Conservation (phyloP, 1,284 basidiomycete genomes). For the Pascua sp. region DNA sequence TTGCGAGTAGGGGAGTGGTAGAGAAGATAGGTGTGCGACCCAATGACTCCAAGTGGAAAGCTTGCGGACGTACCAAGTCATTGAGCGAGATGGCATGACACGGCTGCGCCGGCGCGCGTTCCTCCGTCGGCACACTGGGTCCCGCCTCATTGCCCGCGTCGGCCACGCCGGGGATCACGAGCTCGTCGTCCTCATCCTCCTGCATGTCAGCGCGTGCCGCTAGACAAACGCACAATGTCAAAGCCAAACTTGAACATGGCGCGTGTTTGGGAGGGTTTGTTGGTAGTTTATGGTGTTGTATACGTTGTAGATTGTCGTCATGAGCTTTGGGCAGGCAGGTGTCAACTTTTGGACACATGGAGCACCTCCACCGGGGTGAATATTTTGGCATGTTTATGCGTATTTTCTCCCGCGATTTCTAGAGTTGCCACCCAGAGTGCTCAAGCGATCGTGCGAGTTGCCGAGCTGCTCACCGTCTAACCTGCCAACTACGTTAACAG, state of each 20-base stretch:
- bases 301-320: not conserved
- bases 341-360: slow-evolving; percentile 8
- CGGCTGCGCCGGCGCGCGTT: slow-evolving; percentile 12
- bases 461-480: no score
- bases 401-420: slow-evolving; percentile 2
- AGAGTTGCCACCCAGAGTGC: not conserved
- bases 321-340: not conserved
- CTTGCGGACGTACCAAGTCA: slow-evolving; percentile 5
- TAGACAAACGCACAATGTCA: slow-evolving; percentile 21
- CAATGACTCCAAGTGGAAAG: no score
- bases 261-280: not conserved
- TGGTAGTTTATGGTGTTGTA: not conserved
- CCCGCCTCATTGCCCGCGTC: not conserved
- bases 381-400: not conserved
- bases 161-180: not conserved
- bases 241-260: slow-evolving; percentile 53
- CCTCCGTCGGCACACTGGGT: not conserved
- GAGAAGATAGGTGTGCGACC: no score
- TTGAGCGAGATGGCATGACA: slow-evolving; percentile 31
- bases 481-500: not conserved
- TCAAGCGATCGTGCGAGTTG: not conserved
- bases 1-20: not conserved
- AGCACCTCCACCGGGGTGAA: slow-evolving; percentile 8
- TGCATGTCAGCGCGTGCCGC: no score
- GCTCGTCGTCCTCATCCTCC: slow-evolving; percentile 22